Evolutionary conservation across 2,329 filamentous ascomycete genomes (phyloP).

Genomic region (Alternaria arborescens): DNA sequence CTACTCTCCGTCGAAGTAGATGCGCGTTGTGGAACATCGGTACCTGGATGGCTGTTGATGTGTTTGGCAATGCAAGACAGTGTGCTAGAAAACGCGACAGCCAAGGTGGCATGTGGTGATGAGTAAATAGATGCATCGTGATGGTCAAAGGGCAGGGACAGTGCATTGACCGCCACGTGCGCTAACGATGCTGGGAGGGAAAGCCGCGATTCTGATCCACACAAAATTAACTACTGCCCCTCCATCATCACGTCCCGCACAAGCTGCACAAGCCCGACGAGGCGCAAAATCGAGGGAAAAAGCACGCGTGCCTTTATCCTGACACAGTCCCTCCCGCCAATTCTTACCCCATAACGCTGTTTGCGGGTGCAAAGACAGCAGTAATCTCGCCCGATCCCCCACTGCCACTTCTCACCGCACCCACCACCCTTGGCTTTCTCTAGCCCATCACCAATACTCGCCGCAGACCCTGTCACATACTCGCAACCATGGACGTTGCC

Average conservation of each 20-base stretch:
- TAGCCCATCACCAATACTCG: constrained; percentile 18
- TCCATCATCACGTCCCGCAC: constrained; percentile 32
- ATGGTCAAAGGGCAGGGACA: constrained; percentile 4
- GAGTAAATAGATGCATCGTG: background rate
- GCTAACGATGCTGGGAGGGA: constrained; percentile 22
- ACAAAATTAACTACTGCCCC: constrained; percentile 29
- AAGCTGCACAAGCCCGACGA: constrained; percentile 39
- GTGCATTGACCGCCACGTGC: constrained; percentile 25
- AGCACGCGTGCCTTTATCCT: constrained; percentile 23
- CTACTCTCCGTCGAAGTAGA: background rate
- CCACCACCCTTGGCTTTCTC: constrained; percentile 17
- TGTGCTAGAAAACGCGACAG: background rate
- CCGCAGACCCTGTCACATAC: constrained; percentile 17
- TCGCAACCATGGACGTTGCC: constrained; percentile 73
- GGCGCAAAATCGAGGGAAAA: constrained; percentile 29
- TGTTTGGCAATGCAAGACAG: background rate
- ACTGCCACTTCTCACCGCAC: constrained; percentile 31
- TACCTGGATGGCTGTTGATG: background rate
- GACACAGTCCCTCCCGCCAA: constrained; percentile 19
- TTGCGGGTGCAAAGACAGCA: constrained; percentile 26
- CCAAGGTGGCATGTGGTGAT: background rate
- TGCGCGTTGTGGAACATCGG: background rate
- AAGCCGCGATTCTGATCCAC: constrained; percentile 25
- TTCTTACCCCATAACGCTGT: constrained; percentile 21
- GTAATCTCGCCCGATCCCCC: constrained; percentile 24